These are phyloP conservation scores for Dichotomopilus funicola DNA, from an alignment of 2,329 filamentous ascomycete species.

Conservation along the genomic window DNA sequence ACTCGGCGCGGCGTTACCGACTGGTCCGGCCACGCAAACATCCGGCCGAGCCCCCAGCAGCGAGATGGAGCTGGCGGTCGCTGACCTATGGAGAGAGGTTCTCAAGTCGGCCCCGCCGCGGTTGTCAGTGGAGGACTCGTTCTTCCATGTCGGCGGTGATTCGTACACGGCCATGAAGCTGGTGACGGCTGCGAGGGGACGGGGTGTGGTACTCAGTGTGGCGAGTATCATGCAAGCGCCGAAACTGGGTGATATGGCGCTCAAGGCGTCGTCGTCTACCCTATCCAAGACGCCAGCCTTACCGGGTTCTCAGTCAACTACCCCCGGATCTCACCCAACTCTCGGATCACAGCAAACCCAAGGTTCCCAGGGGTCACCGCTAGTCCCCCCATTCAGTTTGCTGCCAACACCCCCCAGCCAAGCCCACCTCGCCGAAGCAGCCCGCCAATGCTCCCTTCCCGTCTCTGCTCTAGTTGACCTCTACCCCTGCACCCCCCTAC, in stretches of 20 bases:
- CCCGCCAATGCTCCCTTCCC: conserved; percentile 27
- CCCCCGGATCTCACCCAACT: conserved; percentile 28
- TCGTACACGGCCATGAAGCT: conserved; percentile 46
- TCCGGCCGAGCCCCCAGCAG: conserved; percentile 19
- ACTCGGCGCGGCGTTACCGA: conserved; percentile 36
- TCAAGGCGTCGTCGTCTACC: not conserved
- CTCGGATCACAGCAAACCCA: no score
- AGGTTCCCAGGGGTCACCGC: no score
- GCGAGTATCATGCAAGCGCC: conserved; percentile 34
- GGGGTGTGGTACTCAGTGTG: conserved; percentile 38
- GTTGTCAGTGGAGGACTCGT: conserved; percentile 36
- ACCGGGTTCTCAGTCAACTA: not conserved
- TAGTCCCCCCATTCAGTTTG: no score
- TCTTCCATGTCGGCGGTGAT: conserved; percentile 45
- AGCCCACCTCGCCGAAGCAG: no score
- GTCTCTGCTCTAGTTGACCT: conserved; percentile 39
- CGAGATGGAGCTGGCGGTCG: conserved; percentile 9
- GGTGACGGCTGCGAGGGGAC: conserved; percentile 36
- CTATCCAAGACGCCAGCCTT: not conserved
- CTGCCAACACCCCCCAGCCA: no score
- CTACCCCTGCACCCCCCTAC: conserved; percentile 48
- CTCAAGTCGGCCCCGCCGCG: conserved; percentile 28
- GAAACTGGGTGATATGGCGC: conserved; percentile 40
- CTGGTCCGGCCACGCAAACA: conserved; percentile 29
- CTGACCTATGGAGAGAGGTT: conserved; percentile 17